phyloP scores from a whole-genome alignment of 257 asterid genomes.

The Catharanthus roseus region DNA sequence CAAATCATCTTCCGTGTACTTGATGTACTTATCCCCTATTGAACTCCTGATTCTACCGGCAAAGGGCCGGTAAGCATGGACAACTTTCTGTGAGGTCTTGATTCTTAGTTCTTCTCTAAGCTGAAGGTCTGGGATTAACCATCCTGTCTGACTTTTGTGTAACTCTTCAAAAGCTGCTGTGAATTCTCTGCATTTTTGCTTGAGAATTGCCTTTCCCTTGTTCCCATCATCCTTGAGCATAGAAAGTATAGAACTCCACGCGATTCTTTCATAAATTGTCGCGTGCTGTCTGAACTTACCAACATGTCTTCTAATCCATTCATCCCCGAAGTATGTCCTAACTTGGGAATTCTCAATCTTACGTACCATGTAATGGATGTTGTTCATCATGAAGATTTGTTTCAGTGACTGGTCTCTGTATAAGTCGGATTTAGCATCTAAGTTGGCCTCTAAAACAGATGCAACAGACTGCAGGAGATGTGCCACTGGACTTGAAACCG shows the following conservation, averaged over 20 bases:
- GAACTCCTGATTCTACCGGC: constrained; percentile 20
- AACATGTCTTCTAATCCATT: constrained; percentile 43
- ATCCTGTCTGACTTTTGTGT: constrained; percentile 57
- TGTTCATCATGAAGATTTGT: constrained; percentile 68
- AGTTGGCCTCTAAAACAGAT: constrained; percentile 46
- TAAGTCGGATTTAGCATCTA: constrained; percentile 32
- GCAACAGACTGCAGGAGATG: constrained; percentile 38
- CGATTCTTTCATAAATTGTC: constrained; percentile 36
- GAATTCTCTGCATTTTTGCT: constrained; percentile 49
- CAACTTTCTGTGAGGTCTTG: constrained; percentile 34
- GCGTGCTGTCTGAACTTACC: constrained; percentile 51
- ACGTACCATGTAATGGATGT: constrained; percentile 64
- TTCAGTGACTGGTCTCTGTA: constrained; percentile 39
- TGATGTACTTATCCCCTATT: constrained; percentile 50
- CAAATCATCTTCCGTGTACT: constrained; percentile 60
- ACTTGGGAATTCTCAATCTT: constrained; percentile 44
- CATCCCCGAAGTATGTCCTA: constrained; percentile 48
- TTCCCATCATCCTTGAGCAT: constrained; percentile 41
- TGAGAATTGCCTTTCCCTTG: constrained; percentile 44
- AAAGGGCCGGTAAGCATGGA: constrained; percentile 51
- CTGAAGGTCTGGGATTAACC: constrained; percentile 51
- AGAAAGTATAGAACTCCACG: constrained; percentile 43
- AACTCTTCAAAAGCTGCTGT: constrained; percentile 53
- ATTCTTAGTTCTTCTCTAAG: constrained; percentile 54
- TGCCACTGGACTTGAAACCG: constrained; percentile 28